phyloP scores from a whole-genome alignment of 345 rosid genomes.

The Gossypioides kirkii region DNA sequence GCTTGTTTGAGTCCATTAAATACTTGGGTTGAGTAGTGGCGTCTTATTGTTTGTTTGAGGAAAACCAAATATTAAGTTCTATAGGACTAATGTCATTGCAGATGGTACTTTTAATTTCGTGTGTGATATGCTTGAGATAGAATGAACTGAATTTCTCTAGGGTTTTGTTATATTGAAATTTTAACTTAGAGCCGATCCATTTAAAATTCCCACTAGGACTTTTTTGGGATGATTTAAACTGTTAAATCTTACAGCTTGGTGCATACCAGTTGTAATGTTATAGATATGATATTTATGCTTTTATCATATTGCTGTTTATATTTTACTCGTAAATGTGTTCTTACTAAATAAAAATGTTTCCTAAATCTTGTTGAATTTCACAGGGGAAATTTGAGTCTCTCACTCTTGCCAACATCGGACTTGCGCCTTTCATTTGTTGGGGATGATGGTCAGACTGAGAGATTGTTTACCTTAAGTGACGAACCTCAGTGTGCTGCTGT shows the following conservation, averaged over 20 bases:
- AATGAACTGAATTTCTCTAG: background rate
- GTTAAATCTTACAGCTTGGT: background rate
- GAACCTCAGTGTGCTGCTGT: conserved; percentile 43
- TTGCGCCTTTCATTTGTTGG: conserved; percentile 75
- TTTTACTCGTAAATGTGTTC: background rate
- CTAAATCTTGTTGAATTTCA: conserved; percentile 1
- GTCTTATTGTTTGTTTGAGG: background rate
- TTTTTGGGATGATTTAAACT: conserved; percentile 7
- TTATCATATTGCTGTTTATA: background rate
- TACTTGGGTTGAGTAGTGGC: background rate
- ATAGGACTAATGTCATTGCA: background rate
- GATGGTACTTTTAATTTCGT: background rate
- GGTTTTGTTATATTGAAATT: background rate
- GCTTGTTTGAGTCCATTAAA: background rate
- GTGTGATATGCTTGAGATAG: background rate
- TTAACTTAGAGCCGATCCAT: background rate
- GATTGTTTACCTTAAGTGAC: conserved; percentile 55
- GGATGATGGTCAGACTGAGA: conserved; percentile 74
- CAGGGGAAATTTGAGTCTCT: conserved; percentile 88
- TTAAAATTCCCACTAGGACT: background rate
- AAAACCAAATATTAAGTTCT: background rate
- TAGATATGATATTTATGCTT: background rate
- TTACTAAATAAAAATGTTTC: background rate
- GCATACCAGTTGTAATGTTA: background rate
- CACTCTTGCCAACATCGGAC: conserved; percentile 76